These are phyloP conservation scores for Stylonectria norvegica DNA, from an alignment of 2,329 filamentous ascomycete species.

Conservation along the genomic window DNA sequence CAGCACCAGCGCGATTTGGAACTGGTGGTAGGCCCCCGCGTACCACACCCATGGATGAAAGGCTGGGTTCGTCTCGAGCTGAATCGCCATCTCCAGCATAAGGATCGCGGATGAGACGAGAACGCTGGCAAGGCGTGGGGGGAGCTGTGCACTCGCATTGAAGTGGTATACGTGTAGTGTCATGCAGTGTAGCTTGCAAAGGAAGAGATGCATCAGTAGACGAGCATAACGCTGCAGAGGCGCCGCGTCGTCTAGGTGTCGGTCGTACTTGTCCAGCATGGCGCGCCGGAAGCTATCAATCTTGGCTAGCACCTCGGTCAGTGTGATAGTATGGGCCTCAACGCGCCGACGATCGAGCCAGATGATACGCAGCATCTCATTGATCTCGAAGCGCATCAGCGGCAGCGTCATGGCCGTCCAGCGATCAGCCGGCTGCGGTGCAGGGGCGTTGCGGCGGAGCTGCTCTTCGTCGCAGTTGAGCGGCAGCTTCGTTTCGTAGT, in stretches of 20 bases:
- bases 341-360: slow-evolving; percentile 67
- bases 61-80: slow-evolving; percentile 41
- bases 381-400: slow-evolving; percentile 68
- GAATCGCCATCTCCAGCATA: slow-evolving; percentile 47
- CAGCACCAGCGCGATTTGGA: slow-evolving; percentile 66
- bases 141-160: slow-evolving; percentile 47
- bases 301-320: slow-evolving; percentile 63
- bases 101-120: slow-evolving; percentile 59
- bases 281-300: slow-evolving; percentile 64
- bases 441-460: slow-evolving; percentile 36
- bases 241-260: slow-evolving; percentile 55
- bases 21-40: slow-evolving; percentile 66
- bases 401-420: slow-evolving; percentile 69
- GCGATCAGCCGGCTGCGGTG: slow-evolving; percentile 41
- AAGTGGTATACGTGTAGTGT: slow-evolving; percentile 65
- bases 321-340: slow-evolving; percentile 56
- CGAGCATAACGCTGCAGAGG: slow-evolving; percentile 62
- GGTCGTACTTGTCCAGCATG: slow-evolving; percentile 64
- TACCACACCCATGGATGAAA: slow-evolving; percentile 68
- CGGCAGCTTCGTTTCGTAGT: slow-evolving; percentile 71
- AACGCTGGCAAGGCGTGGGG: slow-evolving; percentile 60
- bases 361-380: slow-evolving; percentile 67
- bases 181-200: slow-evolving; percentile 62
- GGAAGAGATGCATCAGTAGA: slow-evolving; percentile 61
- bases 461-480: slow-evolving; percentile 67